Percentiles rank a stretch among this genome's conserved stretches.
These are phyloP conservation scores for Ustilago lituana DNA, from an alignment of 1,284 basidiomycete genomes.

Conservation along the genomic window DNA sequence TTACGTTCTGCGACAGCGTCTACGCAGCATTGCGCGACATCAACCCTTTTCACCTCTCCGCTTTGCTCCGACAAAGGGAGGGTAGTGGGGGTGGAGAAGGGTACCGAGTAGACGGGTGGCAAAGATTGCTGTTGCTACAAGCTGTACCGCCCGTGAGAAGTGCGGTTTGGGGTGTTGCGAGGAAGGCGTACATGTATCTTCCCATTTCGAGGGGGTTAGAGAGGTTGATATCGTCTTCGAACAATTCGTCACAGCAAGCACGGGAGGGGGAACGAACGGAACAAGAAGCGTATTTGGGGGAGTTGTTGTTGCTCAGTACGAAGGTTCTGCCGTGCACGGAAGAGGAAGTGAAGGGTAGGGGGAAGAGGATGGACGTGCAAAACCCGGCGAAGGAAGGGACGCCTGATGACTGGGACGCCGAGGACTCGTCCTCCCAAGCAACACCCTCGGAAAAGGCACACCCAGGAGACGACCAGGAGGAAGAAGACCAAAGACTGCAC, in stretches of 20 bases:
- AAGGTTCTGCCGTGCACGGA: slow-evolving; percentile 3
- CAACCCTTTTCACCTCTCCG: slow-evolving; percentile 12
- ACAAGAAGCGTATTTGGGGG: neutral
- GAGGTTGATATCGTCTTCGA: too few species aligned
- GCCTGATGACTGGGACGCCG: slow-evolving; percentile 20
- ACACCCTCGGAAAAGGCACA: neutral
- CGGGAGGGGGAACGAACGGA: neutral
- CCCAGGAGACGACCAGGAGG: too few species aligned
- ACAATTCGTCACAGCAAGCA: too few species aligned
- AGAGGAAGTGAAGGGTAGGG: neutral
- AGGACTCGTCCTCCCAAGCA: neutral
- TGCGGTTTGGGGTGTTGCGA: slow-evolving; percentile 25
- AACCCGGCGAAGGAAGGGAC: neutral
- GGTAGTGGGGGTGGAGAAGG: neutral
- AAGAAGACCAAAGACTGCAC: slow-evolving; percentile 9
- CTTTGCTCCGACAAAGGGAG: slow-evolving; percentile 1
- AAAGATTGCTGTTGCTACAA: slow-evolving; percentile 24
- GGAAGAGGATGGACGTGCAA: neutral
- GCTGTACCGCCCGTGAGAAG: slow-evolving; percentile 11
- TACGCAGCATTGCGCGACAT: slow-evolving; percentile 13
- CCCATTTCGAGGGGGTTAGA: slow-evolving; percentile 9
- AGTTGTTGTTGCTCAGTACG: slow-evolving; percentile 18
- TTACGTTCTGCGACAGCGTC: slow-evolving; percentile 17
- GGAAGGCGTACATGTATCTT: slow-evolving; percentile 35
- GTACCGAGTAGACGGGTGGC: slow-evolving; percentile 26